These are phyloP conservation scores for Mycothermus thermophilus DNA, from an alignment of 495 filamentous ascomycete genomes.

Conservation along the genomic window DNA sequence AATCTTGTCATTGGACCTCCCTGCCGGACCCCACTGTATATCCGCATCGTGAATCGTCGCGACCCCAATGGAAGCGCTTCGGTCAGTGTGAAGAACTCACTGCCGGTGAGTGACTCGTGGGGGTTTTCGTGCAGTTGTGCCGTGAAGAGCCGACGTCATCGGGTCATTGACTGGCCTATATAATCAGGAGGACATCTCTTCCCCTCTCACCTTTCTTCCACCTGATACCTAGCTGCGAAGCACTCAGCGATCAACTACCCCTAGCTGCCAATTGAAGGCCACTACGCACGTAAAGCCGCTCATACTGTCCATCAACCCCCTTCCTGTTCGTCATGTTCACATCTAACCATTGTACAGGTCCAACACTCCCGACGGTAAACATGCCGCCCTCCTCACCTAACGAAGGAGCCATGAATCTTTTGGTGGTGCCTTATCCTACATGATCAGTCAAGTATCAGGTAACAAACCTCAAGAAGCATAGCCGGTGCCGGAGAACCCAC, in stretches of 20 bases:
- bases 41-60: too few species aligned
- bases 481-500: conserved; percentile 26
- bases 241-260: background rate
- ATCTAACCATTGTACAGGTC: conserved; percentile 7
- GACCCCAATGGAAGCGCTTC: too few species aligned
- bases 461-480: conserved; percentile 30
- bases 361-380: conserved; percentile 8
- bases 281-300: conserved; percentile 4
- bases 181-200: background rate
- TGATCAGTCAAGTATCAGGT: conserved; percentile 22
- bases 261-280: background rate
- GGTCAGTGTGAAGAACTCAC: too few species aligned
- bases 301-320: conserved; percentile 3
- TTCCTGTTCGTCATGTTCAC: background rate
- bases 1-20: too few species aligned
- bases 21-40: too few species aligned
- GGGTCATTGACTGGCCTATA: too few species aligned
- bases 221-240: background rate
- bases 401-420: conserved; percentile 14
- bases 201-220: background rate
- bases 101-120: conserved; percentile 6
- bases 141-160: conserved; percentile 7
- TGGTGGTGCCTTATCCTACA: conserved; percentile 10
- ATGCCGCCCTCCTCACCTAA: conserved; percentile 2
- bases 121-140: conserved; percentile 2